These are phyloP conservation scores for Senna siamea DNA, from an alignment of 306 rosid species.

Conservation along the genomic window DNA sequence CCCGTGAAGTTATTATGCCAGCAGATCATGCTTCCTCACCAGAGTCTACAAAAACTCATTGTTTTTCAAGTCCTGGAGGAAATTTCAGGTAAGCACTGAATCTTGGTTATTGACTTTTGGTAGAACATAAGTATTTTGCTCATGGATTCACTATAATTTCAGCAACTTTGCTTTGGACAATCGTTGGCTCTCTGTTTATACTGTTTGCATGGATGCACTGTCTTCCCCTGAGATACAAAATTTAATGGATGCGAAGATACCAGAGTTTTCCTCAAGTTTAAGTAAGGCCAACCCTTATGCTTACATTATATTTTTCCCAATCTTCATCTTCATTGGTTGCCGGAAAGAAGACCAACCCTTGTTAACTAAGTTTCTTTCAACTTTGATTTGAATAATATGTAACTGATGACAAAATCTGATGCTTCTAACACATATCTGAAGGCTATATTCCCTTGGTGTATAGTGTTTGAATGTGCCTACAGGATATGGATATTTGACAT, in stretches of 20 bases:
- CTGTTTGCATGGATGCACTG: conserved; percentile 64
- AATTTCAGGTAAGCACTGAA: conserved; percentile 45
- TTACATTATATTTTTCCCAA: conserved; percentile 19
- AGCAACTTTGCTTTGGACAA: conserved; percentile 59
- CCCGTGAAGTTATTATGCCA: conserved; percentile 48
- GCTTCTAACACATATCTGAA: conserved; percentile 1
- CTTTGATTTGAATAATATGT: conserved; percentile 32
- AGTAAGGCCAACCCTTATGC: conserved; percentile 50
- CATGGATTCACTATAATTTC: conserved; percentile 46
- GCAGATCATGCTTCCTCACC: conserved; percentile 43
- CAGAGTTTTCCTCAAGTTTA: conserved; percentile 40
- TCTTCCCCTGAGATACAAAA: conserved; percentile 62
- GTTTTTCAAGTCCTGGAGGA: conserved; percentile 46
- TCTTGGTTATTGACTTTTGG: conserved; percentile 25
- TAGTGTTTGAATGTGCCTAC: background rate
- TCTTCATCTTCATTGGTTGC: conserved; percentile 27
- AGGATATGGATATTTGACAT: background rate
- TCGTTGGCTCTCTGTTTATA: conserved; percentile 68
- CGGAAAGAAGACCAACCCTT: conserved; percentile 19
- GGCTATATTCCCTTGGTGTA: conserved; percentile 15
- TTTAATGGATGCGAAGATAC: conserved; percentile 44
- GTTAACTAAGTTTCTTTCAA: conserved; percentile 11
- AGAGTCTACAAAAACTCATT: conserved; percentile 28
- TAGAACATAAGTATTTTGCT: conserved; percentile 30
- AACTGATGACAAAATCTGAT: conserved; percentile 18